Evolutionary conservation across 495 filamentous ascomycete species (phyloP), one percentile per base, ranked within the genome.

Genomic region (Bryoglossum gracile): DNA sequence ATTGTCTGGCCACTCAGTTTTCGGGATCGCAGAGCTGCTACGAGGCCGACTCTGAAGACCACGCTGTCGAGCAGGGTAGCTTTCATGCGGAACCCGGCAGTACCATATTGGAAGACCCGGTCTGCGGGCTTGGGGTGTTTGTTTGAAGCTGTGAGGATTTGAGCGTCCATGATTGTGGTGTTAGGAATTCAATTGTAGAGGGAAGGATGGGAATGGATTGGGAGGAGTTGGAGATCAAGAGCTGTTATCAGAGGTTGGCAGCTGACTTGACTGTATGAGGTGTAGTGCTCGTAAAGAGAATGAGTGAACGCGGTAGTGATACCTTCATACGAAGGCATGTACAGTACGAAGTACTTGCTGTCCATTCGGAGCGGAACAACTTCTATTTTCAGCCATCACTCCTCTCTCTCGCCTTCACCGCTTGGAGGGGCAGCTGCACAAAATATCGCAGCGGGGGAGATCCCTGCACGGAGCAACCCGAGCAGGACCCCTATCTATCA

Each of bases 1-100:
- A 99, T 94, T 58, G 86, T 85, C 71, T 91, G 85, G 51, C 88
- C 83, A 60, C 82, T 82, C 42, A 90, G 76, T 63, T 89, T 90
- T 62, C 86, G 87, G 33, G 88, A 96, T 30, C 92, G 86, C n/a
- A 97, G 76, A 39, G 86, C 80, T 33, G 94, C 87, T 25, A 95
- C 78, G 46, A 97, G 75, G 37, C 90, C 92, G 34, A 94, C 89
- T 36, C 90, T 80, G 64, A 89, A 96, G 56, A 94, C 77, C 38
- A 97, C 86, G 13, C 84, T 90, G 67, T 94, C 89, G 62, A 99
- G 85, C 32, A 82, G 68, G 57, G 72, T 68, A 30, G 78, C 77
- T 50, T 71, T 71, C 71, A 77, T 74, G 53, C 75, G 73, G 57
- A 79, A 79, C 23, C 92, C 92, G 28, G 92, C 94, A 40, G 92